phyloP scores from a whole-genome alignment of 306 rosid genomes.

The Casuarina cunninghamiana region DNA sequence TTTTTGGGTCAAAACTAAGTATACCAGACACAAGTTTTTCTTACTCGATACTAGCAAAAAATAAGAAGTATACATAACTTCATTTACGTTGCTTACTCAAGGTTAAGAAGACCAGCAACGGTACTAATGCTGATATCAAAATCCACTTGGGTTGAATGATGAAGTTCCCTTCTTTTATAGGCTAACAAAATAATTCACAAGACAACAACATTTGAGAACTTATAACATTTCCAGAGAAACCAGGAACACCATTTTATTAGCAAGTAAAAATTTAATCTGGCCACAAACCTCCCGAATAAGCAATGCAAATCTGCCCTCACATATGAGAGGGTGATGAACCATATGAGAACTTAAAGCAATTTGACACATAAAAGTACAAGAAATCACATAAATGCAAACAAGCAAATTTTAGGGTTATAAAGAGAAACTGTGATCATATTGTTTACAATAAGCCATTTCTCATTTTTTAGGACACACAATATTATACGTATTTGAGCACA shows the following conservation, averaged over 20 bases:
- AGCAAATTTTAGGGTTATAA: neutral
- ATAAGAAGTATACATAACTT: neutral
- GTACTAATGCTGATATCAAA: conserved; percentile 94
- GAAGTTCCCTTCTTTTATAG: conserved; percentile 96
- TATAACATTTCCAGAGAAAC: neutral
- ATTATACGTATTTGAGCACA: too few relatives aligned
- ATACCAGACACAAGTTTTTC: neutral
- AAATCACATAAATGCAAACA: neutral
- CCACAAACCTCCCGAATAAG: conserved; percentile 87
- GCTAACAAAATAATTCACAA: conserved; percentile 50
- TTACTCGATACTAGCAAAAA: neutral
- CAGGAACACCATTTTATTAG: neutral
- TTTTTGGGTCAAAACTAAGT: neutral
- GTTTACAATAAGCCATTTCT: too few relatives aligned
- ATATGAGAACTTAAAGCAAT: conserved; percentile 24
- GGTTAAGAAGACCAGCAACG: conserved; percentile 96
- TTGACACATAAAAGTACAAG: conserved; percentile 18
- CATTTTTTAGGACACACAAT: too few relatives aligned
- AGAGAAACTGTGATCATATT: too few relatives aligned
- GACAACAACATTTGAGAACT: conserved; percentile 1
- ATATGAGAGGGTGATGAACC: conserved; percentile 44
- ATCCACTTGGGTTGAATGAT: conserved; percentile 99
- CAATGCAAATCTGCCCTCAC: conserved; percentile 98
- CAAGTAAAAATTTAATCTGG: neutral
- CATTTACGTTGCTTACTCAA: conserved; percentile 66